Base-by-base conservation (phyloP, 2,329 filamentous ascomycete genomes). In the Pseudophaeomoniella oleicola region DNA sequence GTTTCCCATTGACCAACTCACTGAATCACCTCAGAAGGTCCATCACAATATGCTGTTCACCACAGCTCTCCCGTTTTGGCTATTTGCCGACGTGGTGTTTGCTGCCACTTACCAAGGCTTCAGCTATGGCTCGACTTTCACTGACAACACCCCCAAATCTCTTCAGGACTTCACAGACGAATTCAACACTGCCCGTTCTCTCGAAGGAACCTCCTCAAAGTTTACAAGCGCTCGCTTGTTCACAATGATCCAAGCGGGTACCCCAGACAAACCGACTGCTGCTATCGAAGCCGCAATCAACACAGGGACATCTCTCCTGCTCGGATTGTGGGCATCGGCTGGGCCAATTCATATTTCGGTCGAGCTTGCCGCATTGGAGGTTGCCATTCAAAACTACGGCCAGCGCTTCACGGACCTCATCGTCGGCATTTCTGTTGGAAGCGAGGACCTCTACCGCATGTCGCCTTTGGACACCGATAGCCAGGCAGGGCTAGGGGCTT, bases 221-320 rank as follows among this genome's bases (percentile, higher is more conserved):
- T 60, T 59, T 46, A 51, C 52, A 5, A 51, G 55, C 16, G 57
- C 54, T 30, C 53, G 57, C 16, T 49, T 62, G 14, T 60, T 78
- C 63, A 78, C 75, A 52, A 71, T 67, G 58, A 68, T 73, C 54
- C 69, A 72, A 57, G 42, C 43, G 4, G 74, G 72, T 43, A 78
- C 77, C 2, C 54, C 66, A 39, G 74, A 67, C 55, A 65, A 66
- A 16, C 66, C 72, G 45, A 81, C 77, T 49, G 62, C 67, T 16
- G 80, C 77, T 42, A 81, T 90, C 43, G 76, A 75, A 19, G 83
- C 84, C 32, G 83, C 82, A 48, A 81, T 88, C 55, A 69, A 69
- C 46, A 82, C 81, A 49, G 71, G 81, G 48, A 88, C 81, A 2
- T 67, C 67, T 30, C 68, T 92, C 15, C 70, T 92, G 5, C 71